phyloP scores from a whole-genome alignment of 2,329 filamentous ascomycete species.

The Aspergillus sp. region DNA sequence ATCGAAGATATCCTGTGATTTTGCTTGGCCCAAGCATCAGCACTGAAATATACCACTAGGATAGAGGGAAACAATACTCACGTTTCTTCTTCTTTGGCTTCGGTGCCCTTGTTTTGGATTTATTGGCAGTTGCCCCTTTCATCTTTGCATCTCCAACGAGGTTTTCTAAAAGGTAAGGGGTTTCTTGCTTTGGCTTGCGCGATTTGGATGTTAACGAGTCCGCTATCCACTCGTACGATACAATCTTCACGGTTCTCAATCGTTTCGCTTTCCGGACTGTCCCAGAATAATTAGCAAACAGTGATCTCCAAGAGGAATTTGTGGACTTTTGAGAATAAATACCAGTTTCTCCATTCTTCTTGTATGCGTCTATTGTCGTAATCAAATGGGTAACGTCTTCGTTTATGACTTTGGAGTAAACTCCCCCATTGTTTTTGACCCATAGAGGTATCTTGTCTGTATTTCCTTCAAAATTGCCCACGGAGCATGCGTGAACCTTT shows the following conservation, averaged over 20 bases:
- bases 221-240: conserved; percentile 45
- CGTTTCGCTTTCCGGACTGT: conserved; percentile 38
- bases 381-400: conserved; percentile 68
- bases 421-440: conserved; percentile 60
- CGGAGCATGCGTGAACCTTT: conserved; percentile 51
- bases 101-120: background rate
- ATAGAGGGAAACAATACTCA: background rate
- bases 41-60: too few species aligned
- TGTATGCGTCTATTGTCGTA: conserved; percentile 59
- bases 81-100: conserved; percentile 1
- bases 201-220: conserved; percentile 36
- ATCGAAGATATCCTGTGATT: conserved; percentile 4
- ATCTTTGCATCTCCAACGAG: conserved; percentile 25
- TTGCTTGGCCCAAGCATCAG: too few species aligned
- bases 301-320: background rate
- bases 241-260: conserved; percentile 37
- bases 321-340: conserved; percentile 2
- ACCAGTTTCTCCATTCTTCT: conserved; percentile 41
- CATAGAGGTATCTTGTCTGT: conserved; percentile 60
- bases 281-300: conserved; percentile 18
- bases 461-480: conserved; percentile 53
- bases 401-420: conserved; percentile 49
- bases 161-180: conserved; percentile 34
- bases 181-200: conserved; percentile 28
- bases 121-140: conserved; percentile 1